These are phyloP conservation scores for Eremochloa ophiuroides DNA, from an alignment of 176 grass and related monocot species.

Conservation along the genomic window DNA sequence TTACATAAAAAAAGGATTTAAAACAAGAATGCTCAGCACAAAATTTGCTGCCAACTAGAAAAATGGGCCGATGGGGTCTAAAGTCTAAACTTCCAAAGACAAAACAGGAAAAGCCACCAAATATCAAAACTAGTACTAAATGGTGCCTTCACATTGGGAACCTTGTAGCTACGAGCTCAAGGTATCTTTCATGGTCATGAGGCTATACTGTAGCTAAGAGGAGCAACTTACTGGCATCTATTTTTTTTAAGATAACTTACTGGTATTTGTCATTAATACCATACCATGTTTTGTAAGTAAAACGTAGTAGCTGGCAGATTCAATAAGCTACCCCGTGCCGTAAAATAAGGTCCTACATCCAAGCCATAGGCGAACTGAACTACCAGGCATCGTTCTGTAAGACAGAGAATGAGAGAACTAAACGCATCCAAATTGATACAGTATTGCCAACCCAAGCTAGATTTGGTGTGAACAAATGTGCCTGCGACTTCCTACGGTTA, in stretches of 20 bases:
- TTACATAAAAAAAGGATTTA: background rate
- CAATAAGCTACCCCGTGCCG: background rate
- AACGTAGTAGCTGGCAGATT: background rate
- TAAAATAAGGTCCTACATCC: background rate
- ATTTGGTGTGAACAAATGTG: background rate
- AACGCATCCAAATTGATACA: background rate
- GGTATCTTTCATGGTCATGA: background rate
- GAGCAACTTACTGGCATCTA: background rate
- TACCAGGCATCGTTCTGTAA: background rate
- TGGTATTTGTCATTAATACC: background rate
- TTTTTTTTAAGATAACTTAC: too few species aligned
- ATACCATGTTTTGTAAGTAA: background rate
- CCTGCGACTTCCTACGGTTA: background rate
- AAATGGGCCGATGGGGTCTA: background rate
- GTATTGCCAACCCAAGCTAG: background rate
- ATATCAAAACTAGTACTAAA: background rate
- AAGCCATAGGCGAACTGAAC: background rate
- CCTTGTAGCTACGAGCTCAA: background rate
- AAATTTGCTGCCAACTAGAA: slow-evolving; percentile 1
- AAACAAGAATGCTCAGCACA: background rate
- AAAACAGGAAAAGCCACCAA: background rate
- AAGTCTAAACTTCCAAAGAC: background rate
- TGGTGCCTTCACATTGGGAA: background rate
- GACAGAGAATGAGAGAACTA: background rate
- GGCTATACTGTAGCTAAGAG: background rate